Evolutionary conservation across 179 eudicot species (phyloP).

Genomic region (Corrigiola litoralis): DNA sequence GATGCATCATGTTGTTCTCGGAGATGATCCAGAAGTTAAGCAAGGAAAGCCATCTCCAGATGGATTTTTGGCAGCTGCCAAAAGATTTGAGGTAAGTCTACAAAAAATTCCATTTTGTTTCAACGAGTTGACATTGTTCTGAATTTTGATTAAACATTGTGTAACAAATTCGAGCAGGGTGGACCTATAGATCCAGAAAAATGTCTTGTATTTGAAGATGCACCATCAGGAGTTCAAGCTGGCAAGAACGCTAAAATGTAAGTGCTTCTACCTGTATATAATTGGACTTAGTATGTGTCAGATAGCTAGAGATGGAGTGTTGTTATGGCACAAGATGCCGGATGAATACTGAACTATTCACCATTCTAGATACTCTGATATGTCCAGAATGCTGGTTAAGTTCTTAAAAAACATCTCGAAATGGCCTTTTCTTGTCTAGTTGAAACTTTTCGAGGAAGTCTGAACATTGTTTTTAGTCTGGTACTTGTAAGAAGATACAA

Average conservation of each 20-base stretch:
- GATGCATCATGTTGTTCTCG: slow-evolving; percentile 92
- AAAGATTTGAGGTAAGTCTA: slow-evolving; percentile 73
- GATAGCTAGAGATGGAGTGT: not conserved
- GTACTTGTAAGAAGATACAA: not conserved
- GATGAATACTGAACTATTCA: not conserved
- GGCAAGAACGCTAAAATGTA: slow-evolving; percentile 96
- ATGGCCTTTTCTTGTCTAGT: not conserved
- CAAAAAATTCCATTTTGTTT: not conserved
- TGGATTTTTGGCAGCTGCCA: slow-evolving; percentile 81
- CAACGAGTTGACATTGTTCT: not conserved
- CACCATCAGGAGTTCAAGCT: slow-evolving; percentile 83
- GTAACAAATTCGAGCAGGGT: slow-evolving; percentile 45
- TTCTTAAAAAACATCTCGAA: not conserved
- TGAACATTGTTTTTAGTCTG: not conserved
- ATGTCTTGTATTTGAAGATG: slow-evolving; percentile 91
- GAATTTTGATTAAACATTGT: not conserved
- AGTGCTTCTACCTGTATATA: slow-evolving; percentile 26
- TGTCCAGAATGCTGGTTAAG: not conserved
- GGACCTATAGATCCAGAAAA: slow-evolving; percentile 61
- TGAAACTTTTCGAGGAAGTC: not conserved
- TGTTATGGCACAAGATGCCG: not conserved
- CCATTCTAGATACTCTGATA: not conserved
- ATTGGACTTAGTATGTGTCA: not conserved
- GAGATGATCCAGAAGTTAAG: slow-evolving; percentile 97
- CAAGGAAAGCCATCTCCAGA: slow-evolving; percentile 96